A percentile compares a stretch with the other conserved stretches of the same genome.
These are phyloP conservation scores for Ceriops zippeliana DNA, from an alignment of 345 rosid genomes.

Conservation along the genomic window DNA sequence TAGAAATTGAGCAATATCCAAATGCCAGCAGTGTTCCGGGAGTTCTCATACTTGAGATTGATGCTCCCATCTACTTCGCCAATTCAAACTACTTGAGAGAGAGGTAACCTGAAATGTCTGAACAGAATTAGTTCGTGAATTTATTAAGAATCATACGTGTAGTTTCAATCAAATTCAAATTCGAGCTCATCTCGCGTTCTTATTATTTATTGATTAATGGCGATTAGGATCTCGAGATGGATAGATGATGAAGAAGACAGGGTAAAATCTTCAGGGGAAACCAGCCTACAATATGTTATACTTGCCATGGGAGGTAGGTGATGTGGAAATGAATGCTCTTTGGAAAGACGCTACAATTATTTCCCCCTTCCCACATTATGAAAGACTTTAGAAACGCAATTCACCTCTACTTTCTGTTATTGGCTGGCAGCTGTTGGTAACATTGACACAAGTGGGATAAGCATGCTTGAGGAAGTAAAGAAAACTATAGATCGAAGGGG, in stretches of 20 bases:
- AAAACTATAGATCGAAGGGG: conserved; percentile 56
- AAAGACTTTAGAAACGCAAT: neutral
- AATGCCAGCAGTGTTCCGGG: conserved; percentile 50
- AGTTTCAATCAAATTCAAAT: neutral
- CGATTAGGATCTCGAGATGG: conserved; percentile 69
- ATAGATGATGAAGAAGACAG: conserved; percentile 75
- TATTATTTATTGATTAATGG: neutral
- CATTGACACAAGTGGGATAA: conserved; percentile 92
- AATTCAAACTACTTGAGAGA: conserved; percentile 82
- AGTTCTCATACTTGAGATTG: conserved; percentile 64
- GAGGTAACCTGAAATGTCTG: conserved; percentile 35
- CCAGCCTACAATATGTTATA: conserved; percentile 58
- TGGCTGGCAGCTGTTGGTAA: conserved; percentile 67
- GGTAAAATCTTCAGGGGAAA: conserved; percentile 47
- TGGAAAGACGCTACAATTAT: neutral
- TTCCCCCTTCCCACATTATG: neutral
- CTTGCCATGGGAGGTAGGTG: conserved; percentile 61
- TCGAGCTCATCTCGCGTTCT: too few relatives aligned
- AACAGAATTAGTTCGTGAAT: neutral
- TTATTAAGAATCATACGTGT: neutral
- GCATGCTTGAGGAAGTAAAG: conserved; percentile 82
- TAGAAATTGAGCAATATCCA: conserved; percentile 72
- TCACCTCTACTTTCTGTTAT: neutral
- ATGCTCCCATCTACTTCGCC: conserved; percentile 85
- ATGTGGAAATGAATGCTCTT: neutral